Evolutionary conservation across 2,329 filamentous ascomycete species (phyloP).

Genomic region (Tolypocladium sp.): DNA sequence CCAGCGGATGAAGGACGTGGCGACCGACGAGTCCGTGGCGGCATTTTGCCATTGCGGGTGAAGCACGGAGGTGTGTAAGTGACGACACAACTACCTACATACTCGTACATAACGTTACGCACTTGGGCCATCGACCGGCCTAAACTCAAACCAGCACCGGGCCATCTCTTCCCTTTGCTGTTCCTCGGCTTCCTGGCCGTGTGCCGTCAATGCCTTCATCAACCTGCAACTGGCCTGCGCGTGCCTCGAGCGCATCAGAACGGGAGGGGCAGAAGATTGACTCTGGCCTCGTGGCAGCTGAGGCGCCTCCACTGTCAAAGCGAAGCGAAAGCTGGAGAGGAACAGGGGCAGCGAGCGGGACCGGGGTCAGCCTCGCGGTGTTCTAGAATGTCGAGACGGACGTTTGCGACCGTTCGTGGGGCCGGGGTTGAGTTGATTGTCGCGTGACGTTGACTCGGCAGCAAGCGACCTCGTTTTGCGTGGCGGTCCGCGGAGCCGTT

Average conservation of each 20-base stretch:
- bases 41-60: not conserved
- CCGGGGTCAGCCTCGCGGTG: not conserved
- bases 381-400: not conserved
- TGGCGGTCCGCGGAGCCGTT: too few species aligned
- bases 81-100: too few species aligned
- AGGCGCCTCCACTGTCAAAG: not conserved
- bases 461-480: not conserved
- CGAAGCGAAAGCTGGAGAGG: constrained; percentile 1
- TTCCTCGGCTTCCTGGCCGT: too few species aligned
- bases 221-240: too few species aligned
- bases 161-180: too few species aligned
- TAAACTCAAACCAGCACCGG: too few species aligned
- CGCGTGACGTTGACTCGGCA: not conserved
- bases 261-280: not conserved
- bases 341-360: not conserved
- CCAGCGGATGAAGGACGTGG: not conserved
- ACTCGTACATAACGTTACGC: too few species aligned
- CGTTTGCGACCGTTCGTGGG: not conserved
- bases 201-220: too few species aligned
- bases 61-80: not conserved
- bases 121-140: too few species aligned
- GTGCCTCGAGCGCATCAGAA: not conserved
- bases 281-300: not conserved
- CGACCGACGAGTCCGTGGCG: not conserved
- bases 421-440: not conserved